Percentiles rank a stretch among this genome's conserved stretches.
Conservation (phyloP, 208 protist species). For the Trypanosoma grayi region DNA sequence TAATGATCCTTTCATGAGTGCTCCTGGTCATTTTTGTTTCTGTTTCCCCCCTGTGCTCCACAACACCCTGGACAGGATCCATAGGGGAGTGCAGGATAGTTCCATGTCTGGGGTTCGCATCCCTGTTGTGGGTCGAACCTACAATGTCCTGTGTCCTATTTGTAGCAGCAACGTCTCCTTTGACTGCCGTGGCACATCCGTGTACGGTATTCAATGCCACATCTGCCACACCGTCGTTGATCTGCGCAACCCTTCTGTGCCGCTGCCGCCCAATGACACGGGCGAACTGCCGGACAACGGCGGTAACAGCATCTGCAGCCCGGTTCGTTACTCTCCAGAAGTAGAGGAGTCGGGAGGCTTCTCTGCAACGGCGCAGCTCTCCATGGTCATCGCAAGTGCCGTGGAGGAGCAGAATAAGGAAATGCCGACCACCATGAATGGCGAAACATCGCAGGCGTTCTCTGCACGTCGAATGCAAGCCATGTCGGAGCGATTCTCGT, state of each 20-base stretch:
- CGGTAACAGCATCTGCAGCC: not conserved
- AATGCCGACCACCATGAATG: conserved; percentile 57
- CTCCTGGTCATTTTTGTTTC: no score
- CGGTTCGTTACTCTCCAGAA: conserved; percentile 43
- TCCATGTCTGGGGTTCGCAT: conserved; percentile 28
- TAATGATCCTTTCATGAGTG: no score
- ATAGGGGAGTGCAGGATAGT: not conserved
- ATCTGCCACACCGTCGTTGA: conserved; percentile 64
- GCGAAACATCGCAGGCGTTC: conserved; percentile 68
- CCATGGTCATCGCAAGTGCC: conserved; percentile 31
- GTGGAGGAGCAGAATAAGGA: conserved; percentile 52
- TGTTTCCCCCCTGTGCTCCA: no score
- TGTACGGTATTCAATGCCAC: conserved; percentile 62
- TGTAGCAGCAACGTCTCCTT: conserved; percentile 65
- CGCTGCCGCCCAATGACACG: conserved; percentile 40
- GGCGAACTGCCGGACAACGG: conserved; percentile 12
- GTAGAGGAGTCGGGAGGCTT: conserved; percentile 56
- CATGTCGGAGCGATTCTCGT: conserved; percentile 57
- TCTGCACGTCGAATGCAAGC: conserved; percentile 57
- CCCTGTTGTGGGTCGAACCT: conserved; percentile 51
- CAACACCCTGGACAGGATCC: no score
- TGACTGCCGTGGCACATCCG: conserved; percentile 38
- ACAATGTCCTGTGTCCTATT: conserved; percentile 68
- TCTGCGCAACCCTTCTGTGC: conserved; percentile 53
- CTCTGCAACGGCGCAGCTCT: conserved; percentile 60